These are phyloP conservation scores for Cephalotrichum gorgonifer DNA, from an alignment of 2,329 filamentous ascomycete genomes.

Conservation along the genomic window DNA sequence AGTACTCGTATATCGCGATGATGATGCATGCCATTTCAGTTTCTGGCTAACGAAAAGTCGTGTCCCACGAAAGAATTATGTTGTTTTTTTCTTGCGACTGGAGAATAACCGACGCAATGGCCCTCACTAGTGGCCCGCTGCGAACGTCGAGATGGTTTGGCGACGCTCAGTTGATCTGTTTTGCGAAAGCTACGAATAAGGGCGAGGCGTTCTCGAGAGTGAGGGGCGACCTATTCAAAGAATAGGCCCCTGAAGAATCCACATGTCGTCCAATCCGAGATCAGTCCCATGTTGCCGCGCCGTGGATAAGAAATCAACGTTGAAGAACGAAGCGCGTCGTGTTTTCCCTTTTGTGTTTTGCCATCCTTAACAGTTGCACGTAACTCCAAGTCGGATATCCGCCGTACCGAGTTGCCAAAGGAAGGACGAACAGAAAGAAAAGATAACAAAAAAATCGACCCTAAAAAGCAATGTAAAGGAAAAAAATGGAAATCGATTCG, in stretches of 20 bases:
- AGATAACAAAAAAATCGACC: neutral
- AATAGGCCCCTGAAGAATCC: constrained; percentile 1
- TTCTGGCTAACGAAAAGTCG: neutral
- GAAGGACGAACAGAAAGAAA: constrained; percentile 2
- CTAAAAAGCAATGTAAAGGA: neutral
- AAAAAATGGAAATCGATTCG: neutral
- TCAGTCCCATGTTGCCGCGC: constrained; percentile 2
- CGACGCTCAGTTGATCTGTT: constrained; percentile 4
- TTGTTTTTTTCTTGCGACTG: constrained; percentile 1
- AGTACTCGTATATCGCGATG: neutral
- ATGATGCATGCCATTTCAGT: neutral
- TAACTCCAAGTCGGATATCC: constrained; percentile 6
- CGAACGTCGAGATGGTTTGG: neutral
- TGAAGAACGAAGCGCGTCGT: constrained; percentile 1
- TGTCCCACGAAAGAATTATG: neutral
- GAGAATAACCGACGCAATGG: neutral
- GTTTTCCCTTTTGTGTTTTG: constrained; percentile 2
- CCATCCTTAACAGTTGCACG: constrained; percentile 5
- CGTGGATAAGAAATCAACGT: constrained; percentile 2
- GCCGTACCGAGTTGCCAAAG: constrained; percentile 4
- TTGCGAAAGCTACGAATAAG: constrained; percentile 4
- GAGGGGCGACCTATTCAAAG: neutral
- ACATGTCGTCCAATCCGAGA: constrained; percentile 6
- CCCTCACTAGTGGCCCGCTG: constrained; percentile 1
- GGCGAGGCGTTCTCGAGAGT: constrained; percentile 5